phyloP scores from a whole-genome alignment of 2,329 filamentous ascomycete genomes.

The Epichloe gansuensis region DNA sequence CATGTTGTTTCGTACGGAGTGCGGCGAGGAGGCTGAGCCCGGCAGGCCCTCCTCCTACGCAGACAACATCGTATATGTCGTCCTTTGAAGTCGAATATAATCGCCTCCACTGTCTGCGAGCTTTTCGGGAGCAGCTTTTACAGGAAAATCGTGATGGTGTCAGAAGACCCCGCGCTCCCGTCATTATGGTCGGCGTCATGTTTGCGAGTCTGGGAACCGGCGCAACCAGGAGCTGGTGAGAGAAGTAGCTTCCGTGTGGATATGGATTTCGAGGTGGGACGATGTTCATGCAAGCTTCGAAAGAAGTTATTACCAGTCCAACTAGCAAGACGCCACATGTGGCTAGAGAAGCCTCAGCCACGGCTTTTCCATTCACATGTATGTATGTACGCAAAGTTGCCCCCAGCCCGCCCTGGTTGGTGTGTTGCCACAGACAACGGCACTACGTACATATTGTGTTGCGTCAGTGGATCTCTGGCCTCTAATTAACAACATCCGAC shows the following conservation, averaged over 20 bases:
- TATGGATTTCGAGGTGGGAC: background rate
- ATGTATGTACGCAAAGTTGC: too few species aligned
- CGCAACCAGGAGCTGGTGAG: background rate
- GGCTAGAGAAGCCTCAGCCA: conserved; percentile 1
- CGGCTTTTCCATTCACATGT: background rate
- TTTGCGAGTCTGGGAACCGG: background rate
- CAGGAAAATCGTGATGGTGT: conserved; percentile 29
- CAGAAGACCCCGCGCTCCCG: conserved; percentile 15
- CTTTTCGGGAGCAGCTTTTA: conserved; percentile 31
- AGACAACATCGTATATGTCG: conserved; percentile 87
- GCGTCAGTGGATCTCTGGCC: conserved; percentile 19
- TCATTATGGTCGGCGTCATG: conserved; percentile 11
- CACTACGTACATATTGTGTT: conserved; percentile 15
- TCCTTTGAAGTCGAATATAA: conserved; percentile 34
- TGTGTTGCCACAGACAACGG: conserved; percentile 30
- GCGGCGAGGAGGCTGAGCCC: conserved; percentile 73
- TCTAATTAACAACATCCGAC: conserved; percentile 7
- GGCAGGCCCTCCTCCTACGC: conserved; percentile 79
- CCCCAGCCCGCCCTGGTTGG: too few species aligned
- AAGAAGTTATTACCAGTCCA: too few species aligned
- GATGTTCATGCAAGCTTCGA: background rate
- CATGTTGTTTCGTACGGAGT: conserved; percentile 41
- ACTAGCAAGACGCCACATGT: conserved; percentile 3
- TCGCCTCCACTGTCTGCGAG: conserved; percentile 24
- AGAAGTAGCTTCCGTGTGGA: background rate